A percentile compares a stretch with the other conserved stretches of the same genome.
phyloP scores from a whole-genome alignment of 306 rosid species.

The Rubus parviflorus region DNA sequence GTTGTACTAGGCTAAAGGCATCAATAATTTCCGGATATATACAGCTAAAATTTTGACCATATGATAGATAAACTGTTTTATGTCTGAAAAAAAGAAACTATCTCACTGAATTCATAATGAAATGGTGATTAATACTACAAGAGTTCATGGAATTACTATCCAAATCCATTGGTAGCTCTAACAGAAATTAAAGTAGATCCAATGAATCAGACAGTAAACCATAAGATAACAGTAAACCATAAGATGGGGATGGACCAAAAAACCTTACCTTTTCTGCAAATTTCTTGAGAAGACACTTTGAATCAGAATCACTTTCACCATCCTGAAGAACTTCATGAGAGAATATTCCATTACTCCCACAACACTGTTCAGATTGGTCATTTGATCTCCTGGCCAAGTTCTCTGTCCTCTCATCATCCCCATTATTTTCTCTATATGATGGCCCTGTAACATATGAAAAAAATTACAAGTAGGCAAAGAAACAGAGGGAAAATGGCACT shows the following conservation, averaged over 20 bases:
- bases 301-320: constrained; percentile 52
- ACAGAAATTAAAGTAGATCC: background rate
- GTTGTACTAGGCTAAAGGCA: background rate
- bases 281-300: constrained; percentile 40
- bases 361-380: constrained; percentile 45
- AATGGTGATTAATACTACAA: background rate
- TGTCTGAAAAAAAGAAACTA: background rate
- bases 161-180: background rate
- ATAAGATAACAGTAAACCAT: background rate
- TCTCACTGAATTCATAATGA: background rate
- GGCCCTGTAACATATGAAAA: constrained; percentile 37
- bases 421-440: constrained; percentile 38
- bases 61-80: background rate
- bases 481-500: background rate
- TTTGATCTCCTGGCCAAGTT: constrained; percentile 40
- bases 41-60: background rate
- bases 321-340: constrained; percentile 88
- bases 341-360: constrained; percentile 79
- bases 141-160: background rate
- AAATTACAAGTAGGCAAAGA: background rate
- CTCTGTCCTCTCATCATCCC: constrained; percentile 35
- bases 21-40: background rate
- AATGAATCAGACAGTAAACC: background rate
- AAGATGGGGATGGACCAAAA: background rate
- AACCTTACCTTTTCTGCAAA: constrained; percentile 57